Evolutionary conservation across 2,329 filamentous ascomycete species (phyloP).

Genomic region (Pseudovirgaria hyperparasitica): DNA sequence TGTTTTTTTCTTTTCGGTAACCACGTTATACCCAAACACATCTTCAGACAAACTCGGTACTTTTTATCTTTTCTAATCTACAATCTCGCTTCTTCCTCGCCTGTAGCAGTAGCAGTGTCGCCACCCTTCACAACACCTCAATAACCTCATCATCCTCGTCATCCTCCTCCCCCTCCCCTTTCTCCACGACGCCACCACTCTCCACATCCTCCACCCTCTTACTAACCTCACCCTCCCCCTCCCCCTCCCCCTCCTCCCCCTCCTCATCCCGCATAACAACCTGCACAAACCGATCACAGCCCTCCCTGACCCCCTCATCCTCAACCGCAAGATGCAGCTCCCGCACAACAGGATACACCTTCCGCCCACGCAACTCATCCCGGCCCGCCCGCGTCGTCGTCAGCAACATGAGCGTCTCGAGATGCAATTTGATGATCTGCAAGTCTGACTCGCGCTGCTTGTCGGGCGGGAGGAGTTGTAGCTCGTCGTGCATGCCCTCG

Average conservation of each 20-base stretch:
- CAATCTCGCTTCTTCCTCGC: too few species aligned
- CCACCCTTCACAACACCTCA: constrained; percentile 11
- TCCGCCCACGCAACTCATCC: constrained; percentile 59
- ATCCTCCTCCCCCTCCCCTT: constrained; percentile 9
- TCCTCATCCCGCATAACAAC: constrained; percentile 73
- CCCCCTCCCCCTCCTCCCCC: constrained; percentile 34
- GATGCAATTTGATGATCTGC: constrained; percentile 69
- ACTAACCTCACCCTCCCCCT: constrained; percentile 17
- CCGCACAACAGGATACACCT: constrained; percentile 79
- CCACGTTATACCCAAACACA: too few species aligned
- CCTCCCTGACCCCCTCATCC: constrained; percentile 69
- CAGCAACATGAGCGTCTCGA: constrained; percentile 77
- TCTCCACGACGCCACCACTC: constrained; percentile 15
- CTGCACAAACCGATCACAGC: constrained; percentile 81
- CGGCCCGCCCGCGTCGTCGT: constrained; percentile 66
- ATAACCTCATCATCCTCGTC: constrained; percentile 21
- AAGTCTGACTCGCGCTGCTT: constrained; percentile 71
- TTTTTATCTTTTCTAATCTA: too few species aligned
- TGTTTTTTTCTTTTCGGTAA: too few species aligned
- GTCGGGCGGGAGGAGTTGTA: constrained; percentile 79
- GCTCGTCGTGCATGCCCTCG: constrained; percentile 73
- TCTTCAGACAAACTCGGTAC: too few species aligned
- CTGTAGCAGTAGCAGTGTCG: too few species aligned
- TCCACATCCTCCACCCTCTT: constrained; percentile 7
- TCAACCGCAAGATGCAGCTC: constrained; percentile 72